A percentile compares a stretch with the other conserved stretches of the same genome.
Evolutionary conservation across 371 early-diverging fungal species (phyloP).

Genomic region (Lichtheimia ornata): DNA sequence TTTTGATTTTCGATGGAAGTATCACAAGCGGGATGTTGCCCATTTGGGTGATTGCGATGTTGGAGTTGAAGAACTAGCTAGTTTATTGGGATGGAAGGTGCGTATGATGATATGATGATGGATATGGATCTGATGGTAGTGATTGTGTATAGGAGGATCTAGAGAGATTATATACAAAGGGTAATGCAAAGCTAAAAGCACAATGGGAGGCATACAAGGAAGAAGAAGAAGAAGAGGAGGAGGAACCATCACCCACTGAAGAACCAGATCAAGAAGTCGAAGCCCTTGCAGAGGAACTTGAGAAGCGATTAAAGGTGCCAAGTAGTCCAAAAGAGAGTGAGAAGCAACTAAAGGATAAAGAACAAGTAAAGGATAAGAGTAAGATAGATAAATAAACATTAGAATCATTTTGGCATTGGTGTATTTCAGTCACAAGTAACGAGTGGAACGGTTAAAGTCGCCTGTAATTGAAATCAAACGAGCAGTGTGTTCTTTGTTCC

Average conservation of each 20-base stretch:
- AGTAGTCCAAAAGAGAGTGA: constrained; percentile 7
- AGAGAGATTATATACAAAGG: constrained; percentile 30
- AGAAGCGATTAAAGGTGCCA: constrained; percentile 31
- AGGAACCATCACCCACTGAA: constrained; percentile 24
- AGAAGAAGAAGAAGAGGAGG: constrained; percentile 23
- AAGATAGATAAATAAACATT: too few species aligned
- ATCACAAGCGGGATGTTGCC: constrained; percentile 73
- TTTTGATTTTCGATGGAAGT: constrained; percentile 82
- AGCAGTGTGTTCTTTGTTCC: too few species aligned
- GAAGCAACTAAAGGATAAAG: neutral
- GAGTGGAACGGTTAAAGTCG: too few species aligned
- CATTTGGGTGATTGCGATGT: constrained; percentile 81
- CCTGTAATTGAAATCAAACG: too few species aligned
- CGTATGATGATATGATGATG: constrained; percentile 1
- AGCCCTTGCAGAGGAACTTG: constrained; percentile 32
- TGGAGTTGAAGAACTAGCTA: constrained; percentile 61
- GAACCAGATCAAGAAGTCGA: constrained; percentile 27
- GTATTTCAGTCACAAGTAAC: too few species aligned
- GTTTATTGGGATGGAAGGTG: constrained; percentile 51
- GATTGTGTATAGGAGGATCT: constrained; percentile 32
- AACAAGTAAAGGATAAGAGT: too few species aligned
- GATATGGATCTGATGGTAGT: neutral
- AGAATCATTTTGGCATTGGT: too few species aligned
- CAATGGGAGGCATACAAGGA: constrained; percentile 44
- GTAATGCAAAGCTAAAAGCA: constrained; percentile 46